Percentiles rank a stretch among this genome's conserved stretches.
Conservation (phyloP, 148 eudicot species). For the Heliamphora exappendiculata region DNA sequence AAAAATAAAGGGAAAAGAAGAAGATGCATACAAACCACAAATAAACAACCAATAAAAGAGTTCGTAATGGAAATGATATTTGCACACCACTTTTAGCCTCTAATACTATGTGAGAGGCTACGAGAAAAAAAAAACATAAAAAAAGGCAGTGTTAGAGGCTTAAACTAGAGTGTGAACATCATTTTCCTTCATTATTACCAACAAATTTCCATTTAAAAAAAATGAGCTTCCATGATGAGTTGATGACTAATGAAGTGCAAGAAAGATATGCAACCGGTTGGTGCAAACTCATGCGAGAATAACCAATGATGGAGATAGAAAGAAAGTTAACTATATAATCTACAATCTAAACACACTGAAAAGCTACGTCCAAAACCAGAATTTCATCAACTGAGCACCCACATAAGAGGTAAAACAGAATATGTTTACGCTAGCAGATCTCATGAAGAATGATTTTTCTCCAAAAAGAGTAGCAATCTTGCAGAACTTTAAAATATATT, state of each 20-base stretch:
- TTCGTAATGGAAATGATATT: too few relatives aligned
- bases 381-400: background rate
- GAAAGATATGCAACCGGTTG: background rate
- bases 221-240: background rate
- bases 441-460: background rate
- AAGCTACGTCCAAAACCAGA: background rate
- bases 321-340: background rate
- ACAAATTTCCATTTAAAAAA: too few relatives aligned
- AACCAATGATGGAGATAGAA: background rate
- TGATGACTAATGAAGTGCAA: background rate
- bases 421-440: background rate
- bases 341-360: background rate
- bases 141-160: too few relatives aligned
- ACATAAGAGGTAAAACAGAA: background rate
- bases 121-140: too few relatives aligned
- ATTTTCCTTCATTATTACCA: too few relatives aligned
- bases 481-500: background rate
- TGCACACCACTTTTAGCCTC: too few relatives aligned
- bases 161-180: too few relatives aligned
- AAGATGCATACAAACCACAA: background rate
- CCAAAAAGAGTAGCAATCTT: background rate
- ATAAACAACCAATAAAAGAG: background rate
- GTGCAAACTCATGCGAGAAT: background rate
- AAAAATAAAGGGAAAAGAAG: too few relatives aligned
- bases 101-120: too few relatives aligned